A percentile compares a stretch with the other conserved stretches of the same genome.
Conservation (phyloP, 495 filamentous ascomycete genomes). For the Podospora comata region DNA sequence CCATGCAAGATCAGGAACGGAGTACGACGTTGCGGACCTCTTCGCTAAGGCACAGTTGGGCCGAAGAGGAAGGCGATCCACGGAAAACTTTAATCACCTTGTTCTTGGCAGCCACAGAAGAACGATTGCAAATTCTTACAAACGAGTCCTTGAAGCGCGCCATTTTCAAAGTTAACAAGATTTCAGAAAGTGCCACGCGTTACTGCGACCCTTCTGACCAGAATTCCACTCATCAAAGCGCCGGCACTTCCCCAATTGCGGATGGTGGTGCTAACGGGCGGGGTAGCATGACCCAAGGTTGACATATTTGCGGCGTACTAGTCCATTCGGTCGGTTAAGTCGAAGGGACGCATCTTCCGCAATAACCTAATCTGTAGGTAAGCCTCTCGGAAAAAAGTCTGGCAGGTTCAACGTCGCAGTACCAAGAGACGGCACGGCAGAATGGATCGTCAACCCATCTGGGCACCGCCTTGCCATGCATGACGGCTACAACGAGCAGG, state of each 20-base stretch:
- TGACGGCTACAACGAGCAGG: neutral
- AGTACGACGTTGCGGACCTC: neutral
- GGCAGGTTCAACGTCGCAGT: neutral
- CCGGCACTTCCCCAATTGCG: conserved; percentile 3
- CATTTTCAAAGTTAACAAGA: neutral
- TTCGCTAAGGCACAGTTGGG: conserved; percentile 1
- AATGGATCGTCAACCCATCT: neutral
- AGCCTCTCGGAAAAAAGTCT: neutral
- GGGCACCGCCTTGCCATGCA: conserved; percentile 1
- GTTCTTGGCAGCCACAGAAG: neutral
- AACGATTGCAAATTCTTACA: conserved; percentile 3
- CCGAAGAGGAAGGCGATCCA: conserved; percentile 2
- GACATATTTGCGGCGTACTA: neutral
- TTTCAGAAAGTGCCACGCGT: conserved; percentile 2
- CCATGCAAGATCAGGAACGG: neutral
- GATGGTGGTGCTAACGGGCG: neutral
- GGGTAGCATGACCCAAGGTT: conserved; percentile 6
- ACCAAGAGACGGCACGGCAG: conserved; percentile 3
- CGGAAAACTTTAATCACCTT: neutral
- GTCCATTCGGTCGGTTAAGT: conserved; percentile 1
- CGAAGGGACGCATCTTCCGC: conserved; percentile 1
- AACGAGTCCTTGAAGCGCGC: neutral
- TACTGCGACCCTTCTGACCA: neutral
- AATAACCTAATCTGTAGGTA: conserved; percentile 2
- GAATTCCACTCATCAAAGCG: neutral